phyloP scores from a whole-genome alignment of 805 yeast genomes.

The Lachancea sp. region DNA sequence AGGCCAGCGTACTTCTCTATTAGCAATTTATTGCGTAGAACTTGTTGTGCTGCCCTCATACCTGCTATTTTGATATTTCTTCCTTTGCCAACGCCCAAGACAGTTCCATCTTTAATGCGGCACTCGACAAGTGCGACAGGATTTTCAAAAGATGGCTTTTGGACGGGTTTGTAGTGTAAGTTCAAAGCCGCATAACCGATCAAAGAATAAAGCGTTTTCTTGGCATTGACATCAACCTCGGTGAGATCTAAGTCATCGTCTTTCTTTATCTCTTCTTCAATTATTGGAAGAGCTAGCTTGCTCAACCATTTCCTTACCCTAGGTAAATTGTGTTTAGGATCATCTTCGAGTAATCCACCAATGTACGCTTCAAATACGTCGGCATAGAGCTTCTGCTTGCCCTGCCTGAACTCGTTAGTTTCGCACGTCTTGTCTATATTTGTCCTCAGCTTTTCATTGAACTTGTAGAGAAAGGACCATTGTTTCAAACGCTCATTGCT shows the following conservation, averaged over 20 bases:
- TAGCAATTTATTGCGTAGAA: slow-evolving; percentile 49
- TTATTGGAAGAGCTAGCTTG: slow-evolving; percentile 44
- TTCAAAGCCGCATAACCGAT: slow-evolving; percentile 69
- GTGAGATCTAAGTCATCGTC: slow-evolving; percentile 28
- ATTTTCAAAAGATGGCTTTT: slow-evolving; percentile 30
- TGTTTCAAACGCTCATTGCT: slow-evolving; percentile 65
- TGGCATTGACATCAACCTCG: slow-evolving; percentile 57
- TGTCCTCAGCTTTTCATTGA: slow-evolving; percentile 50
- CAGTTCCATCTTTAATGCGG: slow-evolving; percentile 51
- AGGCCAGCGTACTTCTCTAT: slow-evolving; percentile 58
- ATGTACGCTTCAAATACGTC: slow-evolving; percentile 93
- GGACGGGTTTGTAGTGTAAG: slow-evolving; percentile 49
- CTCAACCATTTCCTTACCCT: slow-evolving; percentile 53
- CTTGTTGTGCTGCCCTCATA: slow-evolving; percentile 75
- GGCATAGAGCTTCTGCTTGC: slow-evolving; percentile 68
- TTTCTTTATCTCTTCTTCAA: slow-evolving; percentile 22
- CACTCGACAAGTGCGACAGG: slow-evolving; percentile 59
- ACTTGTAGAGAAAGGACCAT: slow-evolving; percentile 63
- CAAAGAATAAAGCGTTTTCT: slow-evolving; percentile 66
- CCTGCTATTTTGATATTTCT: slow-evolving; percentile 72
- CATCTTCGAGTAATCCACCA: slow-evolving; percentile 70
- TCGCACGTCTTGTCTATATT: slow-evolving; percentile 36
- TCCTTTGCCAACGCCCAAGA: slow-evolving; percentile 68
- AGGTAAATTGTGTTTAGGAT: slow-evolving; percentile 38
- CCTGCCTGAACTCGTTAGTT: slow-evolving; percentile 35